Base-by-base conservation (phyloP, 2,329 filamentous ascomycete species). In the Pseudogymnoascus sp. region DNA sequence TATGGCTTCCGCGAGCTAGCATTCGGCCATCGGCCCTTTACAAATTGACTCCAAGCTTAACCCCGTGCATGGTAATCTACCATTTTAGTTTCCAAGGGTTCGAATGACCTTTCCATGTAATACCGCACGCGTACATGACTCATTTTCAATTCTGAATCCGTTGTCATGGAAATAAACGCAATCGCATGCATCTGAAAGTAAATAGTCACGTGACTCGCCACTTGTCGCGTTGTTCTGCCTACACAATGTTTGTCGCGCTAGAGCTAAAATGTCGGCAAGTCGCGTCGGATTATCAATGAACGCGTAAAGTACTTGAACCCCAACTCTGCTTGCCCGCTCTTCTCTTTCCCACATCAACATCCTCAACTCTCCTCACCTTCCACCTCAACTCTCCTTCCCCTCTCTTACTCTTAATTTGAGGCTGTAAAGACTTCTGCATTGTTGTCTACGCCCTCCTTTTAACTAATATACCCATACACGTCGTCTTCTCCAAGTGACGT, bases 321-420 rank as follows among this genome's bases (percentile, higher is more conserved):
- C 43, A 41, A 47, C 35, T 61, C 37, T 41, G 38, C 28, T 36
- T 50, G 36, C 43, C 47, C 28, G 7, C 43, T 53, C 59, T 58
- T 58, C 50, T 58, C 50, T 41, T 22, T 58, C 36, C 59, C 39
- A 58, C 57, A 20, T 41, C 37, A 39, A 59, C 39, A 59, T 59
- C 58, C 37, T 25, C 58, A 59, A 59, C 22, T 43, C 39, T 39
- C 47, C 33, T 35, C 59, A 57, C 3, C 59, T 50, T 36, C 38
- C 22, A 59, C 36, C 60, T 18, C 14, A 38, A 58, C 36, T 22
- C 37, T 22, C 43, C 30, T 20, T 53, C 58, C 59, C 64, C 41
- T 47, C 63, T 35, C 60, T 64, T 62, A 50, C 61, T 41, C 62
- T 58, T 64, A 61, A 59, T 62, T 62, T 61, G 59, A 33, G 25